Base-by-base conservation (phyloP, 495 filamentous ascomycete genomes). In the Neurospora tetraspora region DNA sequence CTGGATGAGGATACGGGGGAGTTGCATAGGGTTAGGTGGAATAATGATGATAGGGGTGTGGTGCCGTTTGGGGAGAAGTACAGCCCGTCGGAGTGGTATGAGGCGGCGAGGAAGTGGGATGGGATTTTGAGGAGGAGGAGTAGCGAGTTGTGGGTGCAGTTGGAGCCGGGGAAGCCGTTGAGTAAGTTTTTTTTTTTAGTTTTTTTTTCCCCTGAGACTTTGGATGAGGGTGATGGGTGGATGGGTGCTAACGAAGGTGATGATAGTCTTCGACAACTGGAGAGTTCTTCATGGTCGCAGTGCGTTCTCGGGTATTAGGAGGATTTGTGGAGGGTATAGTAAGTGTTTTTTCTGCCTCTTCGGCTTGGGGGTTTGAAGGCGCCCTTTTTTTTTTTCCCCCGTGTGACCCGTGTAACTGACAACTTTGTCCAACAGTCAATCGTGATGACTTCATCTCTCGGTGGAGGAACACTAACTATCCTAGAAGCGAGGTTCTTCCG, bases 191-290 rank as follows among this genome's bases (percentile, higher is more conserved):
- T 36, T 39, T 73, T 34, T 39, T 73, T 34, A n/a, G n/a, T n/a
- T n/a, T 69, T 14, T 5, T 42, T 23, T 2, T 7, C 9, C 10
- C 20, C 11, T 36, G 1, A 16, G 6, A 16, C 39, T 16, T 40
- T 45, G n/a, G 42, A 10, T 45, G 18, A 5, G 23, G 27, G 6
- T 70, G 9, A 68, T 36, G 42, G 16, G 23, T 34, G 12, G 61
- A 39, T 72, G 27, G 27, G 27, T 23, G 39, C 74, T 73, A 47
- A 73, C 69, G 34, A 14, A 0, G 5, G 42, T n/a, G n/a, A 4
- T 39, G 4, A 14, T n/a, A 93, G 91, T 97, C 23, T 97, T 98
- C 79, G 93, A 98, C 80, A 98, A 98, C 78, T 98, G 94, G 94
- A 87, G 95, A 73, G 93, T 97, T 71, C 81, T 98, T 68, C 95